Evolutionary conservation across 495 filamentous ascomycete species (phyloP), one percentile per base, ranked within the genome.

Genomic region (Penicillium longicatenatum): DNA sequence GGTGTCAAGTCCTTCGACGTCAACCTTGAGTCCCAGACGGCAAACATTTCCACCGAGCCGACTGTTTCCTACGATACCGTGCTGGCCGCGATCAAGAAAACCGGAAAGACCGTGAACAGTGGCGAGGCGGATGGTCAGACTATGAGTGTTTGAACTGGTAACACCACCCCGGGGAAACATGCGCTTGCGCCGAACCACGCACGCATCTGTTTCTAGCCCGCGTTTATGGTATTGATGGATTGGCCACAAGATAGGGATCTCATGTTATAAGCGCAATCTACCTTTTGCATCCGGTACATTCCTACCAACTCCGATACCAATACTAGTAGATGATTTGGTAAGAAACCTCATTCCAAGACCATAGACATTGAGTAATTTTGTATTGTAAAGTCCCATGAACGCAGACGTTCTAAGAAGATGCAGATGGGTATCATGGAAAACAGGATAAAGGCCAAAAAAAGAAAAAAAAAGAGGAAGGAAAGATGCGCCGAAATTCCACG

Each of bases 11-110:
- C 82, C 54, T 96, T 87, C 83, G 84, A 92, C 26, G 91, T 98
- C 59, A 92, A 84, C 50, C 90, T 97, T 59, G 89, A 94, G 12
- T 82, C 79, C 12, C 90, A 98, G 70, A 89, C 82, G 17, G 94
- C 91, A 42, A 80, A 79, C 43, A 81, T 97, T 46, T 76, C 85
- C 51, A 83, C 92, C 43, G 84, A 87, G 33, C 72, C 78, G 0
- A 69, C 72, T 12, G 76, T 96, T 39, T 72, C 80, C 39, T 96
- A 93, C 73, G 84, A 91, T 51, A 90, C 85, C 22, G 91, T 98
- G 44, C 82, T 96, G 50, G 82, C 84, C 66, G 92, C 86, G 55
- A 97, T 98, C 68, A 86, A 87, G 83, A 98, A 97, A 84, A 97
- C 94, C 3, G 93, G 92, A 30, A 98, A 98, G 85, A 85, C 84